Percentiles rank a stretch among this genome's conserved stretches.
Evolutionary conservation across 2,329 filamentous ascomycete species (phyloP).

Genomic region (Lachnellula hyalina): DNA sequence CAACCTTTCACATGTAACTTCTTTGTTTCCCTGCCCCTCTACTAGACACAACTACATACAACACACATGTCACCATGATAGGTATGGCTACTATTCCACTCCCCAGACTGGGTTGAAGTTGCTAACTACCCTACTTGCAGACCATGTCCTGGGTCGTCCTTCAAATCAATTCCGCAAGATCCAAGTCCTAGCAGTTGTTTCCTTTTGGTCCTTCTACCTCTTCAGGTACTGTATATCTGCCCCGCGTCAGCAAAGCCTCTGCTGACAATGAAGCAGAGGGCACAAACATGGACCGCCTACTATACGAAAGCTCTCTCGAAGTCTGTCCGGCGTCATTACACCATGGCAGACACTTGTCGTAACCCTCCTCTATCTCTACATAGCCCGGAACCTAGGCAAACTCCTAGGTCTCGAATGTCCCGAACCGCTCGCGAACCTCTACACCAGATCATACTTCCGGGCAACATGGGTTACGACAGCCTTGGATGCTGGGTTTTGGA

Average conservation of each 20-base stretch:
- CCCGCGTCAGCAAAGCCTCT: not conserved
- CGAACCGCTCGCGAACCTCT: constrained; percentile 90
- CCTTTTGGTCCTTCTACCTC: constrained; percentile 86
- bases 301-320: constrained; percentile 63
- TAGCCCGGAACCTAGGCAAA: constrained; percentile 88
- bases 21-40: not conserved
- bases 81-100: constrained; percentile 13
- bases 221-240: constrained; percentile 50
- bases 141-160: constrained; percentile 87
- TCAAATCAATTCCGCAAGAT: constrained; percentile 88
- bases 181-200: constrained; percentile 84
- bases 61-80: constrained; percentile 27
- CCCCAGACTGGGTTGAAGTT: not conserved
- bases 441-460: constrained; percentile 86
- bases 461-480: constrained; percentile 96
- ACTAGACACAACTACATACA: not conserved
- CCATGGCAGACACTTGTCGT: constrained; percentile 85
- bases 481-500: constrained; percentile 96
- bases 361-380: constrained; percentile 86
- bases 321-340: constrained; percentile 67
- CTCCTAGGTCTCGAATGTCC: constrained; percentile 86
- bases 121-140: constrained; percentile 36
- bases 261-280: constrained; percentile 49
- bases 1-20: not conserved
- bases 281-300: constrained; percentile 82